Conservation (phyloP, 208 protist species). For the Trichomonas gallinae region DNA sequence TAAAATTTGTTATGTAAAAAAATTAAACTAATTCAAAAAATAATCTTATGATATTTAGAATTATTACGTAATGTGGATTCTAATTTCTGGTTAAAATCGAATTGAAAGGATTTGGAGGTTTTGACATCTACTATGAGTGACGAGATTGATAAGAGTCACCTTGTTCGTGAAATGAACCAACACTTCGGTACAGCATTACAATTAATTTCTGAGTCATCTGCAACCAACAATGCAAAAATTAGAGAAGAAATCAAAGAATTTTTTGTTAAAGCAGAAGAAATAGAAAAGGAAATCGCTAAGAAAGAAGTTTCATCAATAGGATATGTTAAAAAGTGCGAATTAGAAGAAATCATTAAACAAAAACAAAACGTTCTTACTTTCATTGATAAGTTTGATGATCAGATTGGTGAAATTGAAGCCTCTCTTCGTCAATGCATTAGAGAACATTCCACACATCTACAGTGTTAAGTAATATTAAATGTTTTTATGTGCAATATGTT, state of each 20-base stretch:
- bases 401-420: not conserved
- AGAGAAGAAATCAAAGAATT: conserved; percentile 11
- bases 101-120: too few species aligned
- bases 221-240: not conserved
- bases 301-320: not conserved
- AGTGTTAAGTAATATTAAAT: not conserved
- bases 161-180: not conserved
- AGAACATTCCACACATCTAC: not conserved
- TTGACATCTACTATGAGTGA: not conserved
- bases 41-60: too few species aligned
- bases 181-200: not conserved
- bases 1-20: too few species aligned
- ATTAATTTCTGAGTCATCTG: not conserved
- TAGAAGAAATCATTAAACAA: not conserved
- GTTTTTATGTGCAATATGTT: not conserved
- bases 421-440: not conserved
- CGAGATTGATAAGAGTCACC: not conserved
- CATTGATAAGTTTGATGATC: not conserved
- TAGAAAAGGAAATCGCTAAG: not conserved
- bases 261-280: not conserved
- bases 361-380: not conserved
- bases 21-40: too few species aligned
- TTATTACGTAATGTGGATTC: too few species aligned
- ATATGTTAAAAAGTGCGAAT: not conserved
- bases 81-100: too few species aligned